These are phyloP conservation scores for Phytophthora pseudosyringae DNA, from an alignment of 352 stramenopile genomes.

Conservation along the genomic window DNA sequence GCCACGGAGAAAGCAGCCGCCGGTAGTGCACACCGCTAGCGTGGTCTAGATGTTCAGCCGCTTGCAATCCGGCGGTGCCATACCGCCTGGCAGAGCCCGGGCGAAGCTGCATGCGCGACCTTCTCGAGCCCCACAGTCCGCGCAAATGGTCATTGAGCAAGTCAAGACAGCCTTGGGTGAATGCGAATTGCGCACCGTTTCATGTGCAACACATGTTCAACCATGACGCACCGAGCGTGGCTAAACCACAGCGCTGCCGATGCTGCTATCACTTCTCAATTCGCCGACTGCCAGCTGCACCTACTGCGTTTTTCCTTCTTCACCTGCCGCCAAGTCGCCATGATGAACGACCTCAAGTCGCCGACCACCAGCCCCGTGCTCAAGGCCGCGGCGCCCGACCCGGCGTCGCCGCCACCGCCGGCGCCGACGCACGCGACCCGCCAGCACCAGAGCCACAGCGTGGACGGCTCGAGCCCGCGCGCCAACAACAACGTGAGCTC, in stretches of 20 bases:
- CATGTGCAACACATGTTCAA: conserved; percentile 4
- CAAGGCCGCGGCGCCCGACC: not conserved
- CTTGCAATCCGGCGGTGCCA: conserved; percentile 6
- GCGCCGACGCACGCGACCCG: not conserved
- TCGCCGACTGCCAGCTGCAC: not conserved
- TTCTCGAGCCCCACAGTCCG: not conserved
- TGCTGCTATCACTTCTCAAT: conserved; percentile 13
- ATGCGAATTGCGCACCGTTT: conserved; percentile 20
- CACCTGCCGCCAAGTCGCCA: not conserved
- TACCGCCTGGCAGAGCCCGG: not conserved
- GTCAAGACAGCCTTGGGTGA: not conserved
- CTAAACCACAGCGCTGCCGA: not conserved
- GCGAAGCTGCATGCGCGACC: not conserved
- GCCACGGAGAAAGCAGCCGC: conserved; percentile 12
- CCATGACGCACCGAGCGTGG: conserved; percentile 1
- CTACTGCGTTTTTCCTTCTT: not conserved
- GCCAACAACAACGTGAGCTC: not conserved
- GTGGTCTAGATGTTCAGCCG: conserved; percentile 6
- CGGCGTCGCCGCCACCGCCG: not conserved
- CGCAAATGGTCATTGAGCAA: not conserved
- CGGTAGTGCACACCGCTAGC: not conserved
- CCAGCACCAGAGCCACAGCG: conserved; percentile 41
- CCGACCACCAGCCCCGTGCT: conserved; percentile 2
- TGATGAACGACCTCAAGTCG: conserved; percentile 9
- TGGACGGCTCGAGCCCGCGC: conserved; percentile 29